These are phyloP conservation scores for Astathelohania contejeani DNA, from an alignment of 371 early-diverging fungal species.

Conservation along the genomic window DNA sequence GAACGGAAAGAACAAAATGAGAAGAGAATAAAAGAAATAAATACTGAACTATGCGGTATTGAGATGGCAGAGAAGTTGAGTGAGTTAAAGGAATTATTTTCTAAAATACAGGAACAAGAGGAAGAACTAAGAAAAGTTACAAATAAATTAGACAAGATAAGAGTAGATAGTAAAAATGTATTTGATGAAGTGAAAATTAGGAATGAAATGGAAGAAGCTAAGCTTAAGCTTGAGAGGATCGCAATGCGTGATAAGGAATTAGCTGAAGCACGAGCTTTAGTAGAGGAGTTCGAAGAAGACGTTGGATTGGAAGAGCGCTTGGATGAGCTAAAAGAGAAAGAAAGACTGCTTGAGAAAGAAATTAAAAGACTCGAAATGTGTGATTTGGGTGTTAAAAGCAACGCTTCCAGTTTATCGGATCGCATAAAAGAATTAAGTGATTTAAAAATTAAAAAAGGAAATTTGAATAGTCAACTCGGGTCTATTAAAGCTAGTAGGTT, in stretches of 20 bases:
- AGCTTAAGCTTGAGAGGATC: conserved; percentile 58
- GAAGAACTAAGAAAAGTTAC: conserved; percentile 13
- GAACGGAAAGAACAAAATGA: conserved; percentile 52
- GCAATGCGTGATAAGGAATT: conserved; percentile 61
- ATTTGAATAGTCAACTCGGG: no score
- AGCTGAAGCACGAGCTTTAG: conserved; percentile 2
- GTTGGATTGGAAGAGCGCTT: no score
- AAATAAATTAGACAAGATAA: conserved; percentile 2
- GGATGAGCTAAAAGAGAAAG: conserved; percentile 4
- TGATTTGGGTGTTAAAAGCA: background rate
- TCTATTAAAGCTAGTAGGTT: background rate
- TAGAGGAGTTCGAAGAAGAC: conserved; percentile 1
- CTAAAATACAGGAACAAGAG: background rate
- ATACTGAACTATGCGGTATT: conserved; percentile 21
- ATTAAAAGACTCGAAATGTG: background rate
- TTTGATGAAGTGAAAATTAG: conserved; percentile 61
- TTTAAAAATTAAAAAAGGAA: conserved; percentile 1
- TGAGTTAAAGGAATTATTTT: conserved; percentile 26
- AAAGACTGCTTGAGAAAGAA: background rate
- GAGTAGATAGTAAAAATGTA: conserved; percentile 55
- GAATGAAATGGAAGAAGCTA: conserved; percentile 61
- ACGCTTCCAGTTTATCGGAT: background rate
- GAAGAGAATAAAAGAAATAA: conserved; percentile 53
- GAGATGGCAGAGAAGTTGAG: conserved; percentile 34
- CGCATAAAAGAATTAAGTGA: background rate